Evolutionary conservation across 768 basidiomycete species (phyloP), one percentile per base, ranked within the genome.

Genomic region (Russula sp.): DNA sequence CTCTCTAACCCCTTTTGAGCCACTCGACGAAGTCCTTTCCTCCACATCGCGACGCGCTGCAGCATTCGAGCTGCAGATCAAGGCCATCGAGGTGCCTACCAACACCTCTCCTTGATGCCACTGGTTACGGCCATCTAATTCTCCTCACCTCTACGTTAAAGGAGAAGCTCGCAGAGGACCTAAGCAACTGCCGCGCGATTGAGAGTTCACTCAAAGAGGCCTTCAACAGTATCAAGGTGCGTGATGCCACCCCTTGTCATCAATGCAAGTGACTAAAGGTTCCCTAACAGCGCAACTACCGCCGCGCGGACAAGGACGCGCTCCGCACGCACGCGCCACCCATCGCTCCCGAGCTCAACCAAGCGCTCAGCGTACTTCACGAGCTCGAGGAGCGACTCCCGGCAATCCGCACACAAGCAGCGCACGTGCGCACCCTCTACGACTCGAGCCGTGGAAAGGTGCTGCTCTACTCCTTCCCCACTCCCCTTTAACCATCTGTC

Each of bases 111-210:
- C 62, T 2, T 40, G 16, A 20, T 58, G 42, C 56, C 57, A 54
- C 57, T 16, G 27, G 27, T 27, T 3, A 27, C 27, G 2, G 27
- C 27, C 27, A 3, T 27, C 27, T 27, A 27, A 27, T 16, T 27
- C 2, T 22, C n/a, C 22, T 27, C 18, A n/a, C 34, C 39, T 40
- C 39, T 44, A 6, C 47, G n/a, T 40, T 11, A 64, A 68, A 90
- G 88, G 78, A 79, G 57, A 84, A 82, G 70, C 79, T 91, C 32
- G 80, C 85, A 35, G 84, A 88, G 68, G 82, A 85, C 71, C 74
- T 91, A 54, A 85, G 85, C 70, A 89, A 90, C 70, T 89, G 88
- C 57, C 78, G 86, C 59, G 84, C 86, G 13, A 85, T 91, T 66
- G 87, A 91, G 66, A 81, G 81, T 66, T 79, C 84, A 14, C 77